phyloP scores from a whole-genome alignment of 2,329 filamentous ascomycete genomes.

The Proliferodiscus dingleyae region DNA sequence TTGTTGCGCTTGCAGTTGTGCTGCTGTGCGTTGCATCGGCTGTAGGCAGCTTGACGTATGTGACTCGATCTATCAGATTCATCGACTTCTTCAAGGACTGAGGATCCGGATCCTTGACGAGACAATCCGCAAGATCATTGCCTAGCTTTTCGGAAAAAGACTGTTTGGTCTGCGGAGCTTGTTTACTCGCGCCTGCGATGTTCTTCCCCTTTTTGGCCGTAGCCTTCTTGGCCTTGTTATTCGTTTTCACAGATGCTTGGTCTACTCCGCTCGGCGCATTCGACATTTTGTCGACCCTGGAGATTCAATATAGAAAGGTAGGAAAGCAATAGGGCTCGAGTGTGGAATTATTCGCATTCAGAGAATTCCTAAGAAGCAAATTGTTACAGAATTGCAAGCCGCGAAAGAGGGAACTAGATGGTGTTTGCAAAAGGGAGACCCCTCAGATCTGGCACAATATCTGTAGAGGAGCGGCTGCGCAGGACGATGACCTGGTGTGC shows the following conservation, averaged over 20 bases:
- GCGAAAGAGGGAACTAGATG: too few species aligned
- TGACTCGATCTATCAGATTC: constrained; percentile 1
- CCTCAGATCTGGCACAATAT: too few species aligned
- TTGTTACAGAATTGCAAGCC: too few species aligned
- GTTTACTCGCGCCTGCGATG: not conserved
- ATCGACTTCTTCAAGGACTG: not conserved
- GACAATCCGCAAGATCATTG: not conserved
- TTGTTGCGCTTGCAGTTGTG: not conserved
- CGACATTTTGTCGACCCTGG: not conserved
- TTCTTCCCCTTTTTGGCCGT: not conserved
- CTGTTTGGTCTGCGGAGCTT: not conserved
- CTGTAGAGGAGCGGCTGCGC: too few species aligned
- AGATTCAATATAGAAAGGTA: too few species aligned
- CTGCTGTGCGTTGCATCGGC: not conserved
- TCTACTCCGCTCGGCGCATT: not conserved
- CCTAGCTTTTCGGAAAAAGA: not conserved
- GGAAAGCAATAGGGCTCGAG: too few species aligned
- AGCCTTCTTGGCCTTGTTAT: not conserved
- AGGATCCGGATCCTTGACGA: not conserved
- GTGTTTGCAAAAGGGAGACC: too few species aligned
- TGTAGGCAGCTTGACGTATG: not conserved
- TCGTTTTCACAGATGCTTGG: not conserved
- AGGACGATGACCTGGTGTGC: too few species aligned
- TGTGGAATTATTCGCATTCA: too few species aligned
- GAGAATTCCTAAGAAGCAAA: too few species aligned